These are phyloP conservation scores for Apiotrichum brassicae DNA, from an alignment of 1,284 basidiomycete genomes.

Conservation along the genomic window DNA sequence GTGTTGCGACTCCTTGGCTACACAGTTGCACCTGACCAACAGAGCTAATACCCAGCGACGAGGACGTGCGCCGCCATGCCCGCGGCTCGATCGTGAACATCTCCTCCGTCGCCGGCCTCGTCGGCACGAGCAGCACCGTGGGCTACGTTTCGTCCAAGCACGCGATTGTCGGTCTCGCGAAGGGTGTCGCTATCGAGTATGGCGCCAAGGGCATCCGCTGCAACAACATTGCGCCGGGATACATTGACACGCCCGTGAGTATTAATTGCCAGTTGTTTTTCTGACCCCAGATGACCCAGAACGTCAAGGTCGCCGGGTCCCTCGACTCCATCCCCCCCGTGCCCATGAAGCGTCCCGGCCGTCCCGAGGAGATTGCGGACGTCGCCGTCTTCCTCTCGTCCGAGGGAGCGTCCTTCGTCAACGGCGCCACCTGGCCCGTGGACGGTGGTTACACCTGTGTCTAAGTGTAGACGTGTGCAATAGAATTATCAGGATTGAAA, in stretches of 20 bases:
- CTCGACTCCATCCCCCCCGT: constrained; percentile 15
- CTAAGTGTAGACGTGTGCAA: background rate
- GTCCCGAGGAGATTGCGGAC: constrained; percentile 31
- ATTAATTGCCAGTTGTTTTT: no score
- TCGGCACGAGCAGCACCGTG: background rate
- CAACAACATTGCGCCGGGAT: constrained; percentile 18
- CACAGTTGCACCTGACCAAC: no score
- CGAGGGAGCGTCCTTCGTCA: constrained; percentile 29
- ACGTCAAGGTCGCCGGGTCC: constrained; percentile 16
- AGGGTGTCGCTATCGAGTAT: constrained; percentile 12
- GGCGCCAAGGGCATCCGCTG: constrained; percentile 6
- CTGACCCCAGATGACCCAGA: constrained; percentile 20
- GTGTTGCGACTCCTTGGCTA: background rate
- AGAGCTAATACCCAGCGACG: background rate
- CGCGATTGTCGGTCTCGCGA: constrained; percentile 14
- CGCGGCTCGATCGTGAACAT: constrained; percentile 19
- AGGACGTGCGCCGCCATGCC: constrained; percentile 9
- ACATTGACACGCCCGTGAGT: constrained; percentile 7
- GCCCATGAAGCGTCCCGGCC: constrained; percentile 26
- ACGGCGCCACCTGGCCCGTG: constrained; percentile 17
- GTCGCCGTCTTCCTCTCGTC: constrained; percentile 23
- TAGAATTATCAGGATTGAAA: no score
- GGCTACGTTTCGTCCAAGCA: constrained; percentile 18
- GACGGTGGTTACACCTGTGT: background rate
- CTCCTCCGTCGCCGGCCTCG: constrained; percentile 3